phyloP scores from a whole-genome alignment of 495 filamentous ascomycete species.

The Tuber umbilicatum region DNA sequence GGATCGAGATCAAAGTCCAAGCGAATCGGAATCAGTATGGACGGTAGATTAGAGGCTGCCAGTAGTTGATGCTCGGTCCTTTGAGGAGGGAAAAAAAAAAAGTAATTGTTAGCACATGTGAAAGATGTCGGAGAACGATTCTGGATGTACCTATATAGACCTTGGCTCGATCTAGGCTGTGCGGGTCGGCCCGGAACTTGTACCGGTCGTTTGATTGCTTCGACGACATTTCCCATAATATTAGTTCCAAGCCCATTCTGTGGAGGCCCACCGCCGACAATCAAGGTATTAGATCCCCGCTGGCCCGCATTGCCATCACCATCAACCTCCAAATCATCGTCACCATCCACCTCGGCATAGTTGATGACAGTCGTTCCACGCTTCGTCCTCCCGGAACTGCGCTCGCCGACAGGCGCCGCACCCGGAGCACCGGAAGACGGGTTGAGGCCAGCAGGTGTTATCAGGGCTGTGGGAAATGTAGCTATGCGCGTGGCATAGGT shows the following conservation, averaged over 20 bases:
- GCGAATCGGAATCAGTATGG: conserved; percentile 89
- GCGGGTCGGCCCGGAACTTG: conserved; percentile 46
- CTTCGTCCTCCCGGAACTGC: conserved; percentile 81
- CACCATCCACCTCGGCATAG: conserved; percentile 92
- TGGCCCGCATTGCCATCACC: conserved; percentile 52
- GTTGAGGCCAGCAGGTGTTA: conserved; percentile 76
- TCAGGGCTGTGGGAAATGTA: conserved; percentile 83
- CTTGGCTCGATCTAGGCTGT: conserved; percentile 21
- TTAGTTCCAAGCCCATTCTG: conserved; percentile 7
- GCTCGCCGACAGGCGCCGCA: conserved; percentile 53
- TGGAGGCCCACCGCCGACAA: conserved; percentile 18
- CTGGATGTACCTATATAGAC: conserved; percentile 25
- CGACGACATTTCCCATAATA: conserved; percentile 42
- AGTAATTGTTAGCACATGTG: neutral
- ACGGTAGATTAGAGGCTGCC: conserved; percentile 74
- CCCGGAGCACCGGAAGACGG: conserved; percentile 50
- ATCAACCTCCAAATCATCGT: conserved; percentile 91
- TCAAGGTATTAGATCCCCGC: conserved; percentile 12
- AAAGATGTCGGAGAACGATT: neutral
- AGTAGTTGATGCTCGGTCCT: conserved; percentile 66
- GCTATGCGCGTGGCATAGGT: conserved; percentile 80
- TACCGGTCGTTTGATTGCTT: conserved; percentile 77
- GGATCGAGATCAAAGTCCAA: conserved; percentile 85
- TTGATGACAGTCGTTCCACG: conserved; percentile 93
- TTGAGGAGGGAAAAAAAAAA: neutral